Evolutionary conservation across 2,329 filamentous ascomycete species (phyloP).

Genomic region (Talaromyces sp.): DNA sequence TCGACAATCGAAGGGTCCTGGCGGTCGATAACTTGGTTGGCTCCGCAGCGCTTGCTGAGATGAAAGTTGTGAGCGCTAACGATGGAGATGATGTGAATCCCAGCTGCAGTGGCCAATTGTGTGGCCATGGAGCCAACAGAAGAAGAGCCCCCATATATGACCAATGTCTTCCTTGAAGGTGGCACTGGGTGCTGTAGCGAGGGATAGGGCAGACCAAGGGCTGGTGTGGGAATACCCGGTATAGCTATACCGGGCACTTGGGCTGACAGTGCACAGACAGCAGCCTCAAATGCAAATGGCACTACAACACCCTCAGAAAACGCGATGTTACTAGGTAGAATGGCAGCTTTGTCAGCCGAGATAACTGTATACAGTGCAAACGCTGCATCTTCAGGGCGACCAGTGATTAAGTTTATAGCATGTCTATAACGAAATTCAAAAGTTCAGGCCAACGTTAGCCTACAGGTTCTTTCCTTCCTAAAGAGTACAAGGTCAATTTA

Average conservation of each 20-base stretch:
- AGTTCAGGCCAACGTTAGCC: not conserved
- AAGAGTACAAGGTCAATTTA: not conserved
- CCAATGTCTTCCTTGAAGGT: conserved; percentile 13
- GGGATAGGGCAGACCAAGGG: conserved; percentile 8
- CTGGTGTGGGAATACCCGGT: conserved; percentile 7
- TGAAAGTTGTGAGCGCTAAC: conserved; percentile 24
- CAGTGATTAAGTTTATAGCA: conserved; percentile 6
- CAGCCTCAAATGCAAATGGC: conserved; percentile 8
- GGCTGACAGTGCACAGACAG: conserved; percentile 7
- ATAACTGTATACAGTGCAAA: conserved; percentile 8
- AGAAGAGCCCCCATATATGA: conserved; percentile 41
- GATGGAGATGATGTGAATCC: conserved; percentile 34
- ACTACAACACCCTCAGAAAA: conserved; percentile 4
- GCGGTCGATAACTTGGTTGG: conserved; percentile 39
- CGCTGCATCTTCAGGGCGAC: conserved; percentile 4
- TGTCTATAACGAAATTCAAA: not conserved
- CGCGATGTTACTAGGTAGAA: not conserved
- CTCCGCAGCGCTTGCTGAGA: conserved; percentile 35
- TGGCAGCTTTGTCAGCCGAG: conserved; percentile 5
- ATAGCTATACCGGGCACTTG: conserved; percentile 5
- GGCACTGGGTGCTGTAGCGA: not conserved
- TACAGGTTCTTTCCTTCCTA: too few species aligned
- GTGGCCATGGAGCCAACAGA: conserved; percentile 40
- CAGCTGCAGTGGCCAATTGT: conserved; percentile 36
- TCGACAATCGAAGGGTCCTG: conserved; percentile 16